Percentiles rank a stretch among this genome's conserved stretches.
Conservation (phyloP, 805 yeast genomes). For the Saccharomycopsis capsularis region DNA sequence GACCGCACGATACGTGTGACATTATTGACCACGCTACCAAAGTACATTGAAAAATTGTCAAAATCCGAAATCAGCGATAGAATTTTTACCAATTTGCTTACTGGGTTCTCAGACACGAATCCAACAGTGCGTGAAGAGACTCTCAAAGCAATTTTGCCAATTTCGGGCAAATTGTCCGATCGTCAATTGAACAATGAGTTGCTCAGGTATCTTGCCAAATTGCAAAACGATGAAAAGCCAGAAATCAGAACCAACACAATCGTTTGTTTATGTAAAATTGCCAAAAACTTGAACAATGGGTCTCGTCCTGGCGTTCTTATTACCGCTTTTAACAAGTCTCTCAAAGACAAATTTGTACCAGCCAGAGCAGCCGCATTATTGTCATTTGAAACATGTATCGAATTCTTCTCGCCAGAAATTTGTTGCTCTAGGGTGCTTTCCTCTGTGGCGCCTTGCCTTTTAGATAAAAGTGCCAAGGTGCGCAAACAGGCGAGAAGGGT, state of each 20-base stretch:
- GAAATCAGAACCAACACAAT: conserved; percentile 75
- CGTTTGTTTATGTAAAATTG: conserved; percentile 58
- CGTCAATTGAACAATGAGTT: conserved; percentile 84
- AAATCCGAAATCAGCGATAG: conserved; percentile 60
- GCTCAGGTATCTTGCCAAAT: conserved; percentile 69
- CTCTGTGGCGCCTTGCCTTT: conserved; percentile 73
- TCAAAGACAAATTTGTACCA: conserved; percentile 71
- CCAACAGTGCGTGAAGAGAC: conserved; percentile 76
- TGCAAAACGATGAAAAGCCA: conserved; percentile 70
- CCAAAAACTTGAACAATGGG: conserved; percentile 45
- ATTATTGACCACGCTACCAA: conserved; percentile 58
- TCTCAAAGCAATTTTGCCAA: conserved; percentile 48
- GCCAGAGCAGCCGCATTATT: conserved; percentile 69
- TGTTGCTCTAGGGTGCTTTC: conserved; percentile 78
- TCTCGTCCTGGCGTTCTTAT: conserved; percentile 66
- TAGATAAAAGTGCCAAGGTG: conserved; percentile 67
- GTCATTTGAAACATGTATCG: conserved; percentile 61
- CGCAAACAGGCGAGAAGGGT: conserved; percentile 65
- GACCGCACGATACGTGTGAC: conserved; percentile 75
- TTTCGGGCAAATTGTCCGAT: conserved; percentile 61
- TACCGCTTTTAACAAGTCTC: conserved; percentile 79
- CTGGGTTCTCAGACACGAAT: conserved; percentile 84
- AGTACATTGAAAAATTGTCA: conserved; percentile 42
- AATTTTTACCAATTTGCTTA: conserved; percentile 59
- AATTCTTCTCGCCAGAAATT: conserved; percentile 63